These are phyloP conservation scores for Leptomonas seymouri DNA, from an alignment of 208 protist genomes.

Conservation along the genomic window DNA sequence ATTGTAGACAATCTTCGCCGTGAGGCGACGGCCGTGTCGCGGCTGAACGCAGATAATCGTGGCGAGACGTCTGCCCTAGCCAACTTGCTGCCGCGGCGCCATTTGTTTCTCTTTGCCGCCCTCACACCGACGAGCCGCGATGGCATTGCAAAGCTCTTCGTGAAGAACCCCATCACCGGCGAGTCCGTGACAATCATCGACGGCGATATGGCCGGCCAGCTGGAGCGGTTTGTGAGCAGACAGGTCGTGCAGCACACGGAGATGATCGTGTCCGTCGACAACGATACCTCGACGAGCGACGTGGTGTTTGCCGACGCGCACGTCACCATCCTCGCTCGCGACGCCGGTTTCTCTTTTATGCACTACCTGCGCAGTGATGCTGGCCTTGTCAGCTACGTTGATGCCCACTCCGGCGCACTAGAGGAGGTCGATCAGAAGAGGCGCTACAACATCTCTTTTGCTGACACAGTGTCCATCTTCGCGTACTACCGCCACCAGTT, in stretches of 20 bases:
- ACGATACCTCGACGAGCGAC: constrained; percentile 45
- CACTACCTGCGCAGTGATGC: constrained; percentile 52
- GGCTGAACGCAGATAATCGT: constrained; percentile 50
- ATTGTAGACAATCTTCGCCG: constrained; percentile 74
- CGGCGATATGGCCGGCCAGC: constrained; percentile 42
- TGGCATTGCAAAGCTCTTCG: constrained; percentile 80
- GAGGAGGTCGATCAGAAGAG: constrained; percentile 37
- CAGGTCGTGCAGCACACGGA: constrained; percentile 83
- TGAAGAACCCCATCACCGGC: constrained; percentile 88
- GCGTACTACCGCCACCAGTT: constrained; percentile 81
- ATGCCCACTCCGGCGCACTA: constrained; percentile 48
- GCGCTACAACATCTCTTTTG: constrained; percentile 80
- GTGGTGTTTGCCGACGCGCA: constrained; percentile 75
- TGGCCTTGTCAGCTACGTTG: constrained; percentile 51
- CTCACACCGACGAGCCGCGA: constrained; percentile 39
- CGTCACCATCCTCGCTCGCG: constrained; percentile 84
- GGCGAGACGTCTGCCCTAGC: constrained; percentile 71
- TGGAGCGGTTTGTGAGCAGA: constrained; percentile 67
- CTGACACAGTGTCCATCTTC: constrained; percentile 79
- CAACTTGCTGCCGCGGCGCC: constrained; percentile 84
- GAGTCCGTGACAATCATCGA: constrained; percentile 80
- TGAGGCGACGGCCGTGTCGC: constrained; percentile 67
- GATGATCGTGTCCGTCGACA: constrained; percentile 72
- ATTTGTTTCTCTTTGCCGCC: constrained; percentile 86
- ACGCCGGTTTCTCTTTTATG: constrained; percentile 82